These are phyloP conservation scores for Miscanthus lutarioriparius DNA, from an alignment of 176 grass and related monocot species.

Conservation along the genomic window DNA sequence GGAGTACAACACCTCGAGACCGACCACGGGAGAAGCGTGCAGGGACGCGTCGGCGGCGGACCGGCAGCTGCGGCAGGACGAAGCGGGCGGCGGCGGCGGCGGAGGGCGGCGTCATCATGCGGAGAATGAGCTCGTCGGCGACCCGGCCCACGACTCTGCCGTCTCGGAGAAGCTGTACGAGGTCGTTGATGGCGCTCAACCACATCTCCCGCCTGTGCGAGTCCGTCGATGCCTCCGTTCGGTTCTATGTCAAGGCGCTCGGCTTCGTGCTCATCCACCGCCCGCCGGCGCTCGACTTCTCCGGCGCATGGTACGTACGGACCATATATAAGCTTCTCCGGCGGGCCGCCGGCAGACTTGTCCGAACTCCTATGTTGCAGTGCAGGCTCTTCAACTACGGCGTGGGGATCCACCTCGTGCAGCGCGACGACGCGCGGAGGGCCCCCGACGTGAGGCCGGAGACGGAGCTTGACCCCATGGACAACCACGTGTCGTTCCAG, in stretches of 20 bases:
- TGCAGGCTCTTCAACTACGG: slow-evolving; percentile 82
- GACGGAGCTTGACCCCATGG: slow-evolving; percentile 60
- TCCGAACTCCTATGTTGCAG: not conserved
- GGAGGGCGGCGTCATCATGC: not conserved
- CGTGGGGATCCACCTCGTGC: slow-evolving; percentile 67
- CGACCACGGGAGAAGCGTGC: slow-evolving; percentile 51
- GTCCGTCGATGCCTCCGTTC: slow-evolving; percentile 55
- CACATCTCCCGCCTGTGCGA: slow-evolving; percentile 75
- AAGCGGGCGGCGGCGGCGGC: not conserved
- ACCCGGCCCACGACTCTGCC: not conserved
- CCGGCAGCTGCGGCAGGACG: not conserved
- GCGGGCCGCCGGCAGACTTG: not conserved
- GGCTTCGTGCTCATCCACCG: slow-evolving; percentile 68
- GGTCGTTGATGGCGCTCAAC: slow-evolving; percentile 71
- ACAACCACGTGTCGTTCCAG: slow-evolving; percentile 84
- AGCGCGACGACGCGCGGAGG: slow-evolving; percentile 38
- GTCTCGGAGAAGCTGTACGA: slow-evolving; percentile 45
- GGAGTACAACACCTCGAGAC: not conserved
- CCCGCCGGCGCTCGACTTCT: slow-evolving; percentile 70
- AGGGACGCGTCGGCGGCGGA: not conserved
- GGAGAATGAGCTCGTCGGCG: not conserved
- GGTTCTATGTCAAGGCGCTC: slow-evolving; percentile 72
- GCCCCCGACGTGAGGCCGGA: slow-evolving; percentile 41
- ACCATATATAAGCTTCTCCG: not conserved
- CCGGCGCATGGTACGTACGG: slow-evolving; percentile 57